phyloP scores from a whole-genome alignment of 2,329 filamentous ascomycete species.

The Pseudogymnoascus sp. region DNA sequence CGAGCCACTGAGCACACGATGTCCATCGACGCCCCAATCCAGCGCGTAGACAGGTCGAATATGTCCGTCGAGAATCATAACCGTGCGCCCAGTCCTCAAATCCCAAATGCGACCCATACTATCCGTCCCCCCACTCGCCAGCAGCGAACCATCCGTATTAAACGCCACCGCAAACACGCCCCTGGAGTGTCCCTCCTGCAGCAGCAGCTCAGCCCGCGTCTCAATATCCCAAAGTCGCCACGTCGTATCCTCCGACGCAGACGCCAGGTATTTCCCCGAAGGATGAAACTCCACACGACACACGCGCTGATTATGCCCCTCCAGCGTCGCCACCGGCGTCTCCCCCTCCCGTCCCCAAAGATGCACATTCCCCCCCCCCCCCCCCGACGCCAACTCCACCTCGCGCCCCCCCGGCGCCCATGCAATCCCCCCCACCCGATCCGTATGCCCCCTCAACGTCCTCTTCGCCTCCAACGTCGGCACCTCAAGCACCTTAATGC shows the following conservation, averaged over 20 bases:
- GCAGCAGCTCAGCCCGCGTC: slow-evolving; percentile 70
- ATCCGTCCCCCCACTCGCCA: slow-evolving; percentile 88
- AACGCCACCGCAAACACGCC: slow-evolving; percentile 88
- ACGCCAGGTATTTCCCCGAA: slow-evolving; percentile 80
- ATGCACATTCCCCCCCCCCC: slow-evolving; percentile 78
- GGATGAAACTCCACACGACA: slow-evolving; percentile 93
- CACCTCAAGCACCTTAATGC: slow-evolving; percentile 74
- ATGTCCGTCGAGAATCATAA: slow-evolving; percentile 84
- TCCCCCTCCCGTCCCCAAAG: slow-evolving; percentile 86
- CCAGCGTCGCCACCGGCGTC: slow-evolving; percentile 71
- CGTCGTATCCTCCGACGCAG: slow-evolving; percentile 90
- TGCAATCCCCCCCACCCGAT: slow-evolving; percentile 79
- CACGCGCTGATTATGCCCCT: slow-evolving; percentile 78
- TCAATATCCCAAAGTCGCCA: slow-evolving; percentile 96
- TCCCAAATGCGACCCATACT: slow-evolving; percentile 96
- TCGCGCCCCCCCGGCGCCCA: slow-evolving; percentile 77
- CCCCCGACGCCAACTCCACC: slow-evolving; percentile 83
- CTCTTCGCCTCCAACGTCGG: slow-evolving; percentile 72
- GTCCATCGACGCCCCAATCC: slow-evolving; percentile 86
- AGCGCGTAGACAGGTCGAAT: slow-evolving; percentile 89
- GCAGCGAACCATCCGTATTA: slow-evolving; percentile 80
- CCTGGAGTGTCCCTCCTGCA: slow-evolving; percentile 90
- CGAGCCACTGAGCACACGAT: slow-evolving; percentile 86
- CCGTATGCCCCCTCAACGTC: slow-evolving; percentile 73
- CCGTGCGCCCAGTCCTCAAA: slow-evolving; percentile 79